phyloP scores from a whole-genome alignment of 2,329 filamentous ascomycete genomes.

The Talaromyces funiculosus region DNA sequence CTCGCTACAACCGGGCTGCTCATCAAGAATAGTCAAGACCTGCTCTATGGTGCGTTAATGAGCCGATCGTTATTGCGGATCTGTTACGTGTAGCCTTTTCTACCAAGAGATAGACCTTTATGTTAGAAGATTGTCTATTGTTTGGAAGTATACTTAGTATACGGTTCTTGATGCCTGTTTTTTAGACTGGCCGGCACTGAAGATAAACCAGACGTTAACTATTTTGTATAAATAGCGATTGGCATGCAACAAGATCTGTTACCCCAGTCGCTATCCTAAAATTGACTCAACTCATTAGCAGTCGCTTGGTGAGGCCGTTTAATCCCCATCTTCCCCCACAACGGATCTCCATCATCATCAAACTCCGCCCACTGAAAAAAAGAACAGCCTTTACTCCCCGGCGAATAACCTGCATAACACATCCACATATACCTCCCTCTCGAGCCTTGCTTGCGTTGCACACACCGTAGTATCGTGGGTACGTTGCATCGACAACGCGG shows the following conservation, averaged over 20 bases:
- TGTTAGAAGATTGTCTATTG: not conserved
- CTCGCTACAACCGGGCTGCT: conserved; percentile 7
- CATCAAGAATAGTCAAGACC: not conserved
- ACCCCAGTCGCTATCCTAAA: not conserved
- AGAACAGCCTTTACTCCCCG: conserved; percentile 53
- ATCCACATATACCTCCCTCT: conserved; percentile 87
- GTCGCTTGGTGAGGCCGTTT: not conserved
- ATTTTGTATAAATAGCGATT: not conserved
- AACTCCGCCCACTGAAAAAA: conserved; percentile 86
- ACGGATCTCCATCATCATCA: conserved; percentile 76
- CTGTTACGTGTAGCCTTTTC: not conserved
- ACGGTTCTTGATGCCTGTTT: not conserved
- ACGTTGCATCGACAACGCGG: conserved; percentile 72
- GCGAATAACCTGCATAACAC: conserved; percentile 63
- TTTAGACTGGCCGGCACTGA: not conserved
- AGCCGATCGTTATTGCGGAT: not conserved
- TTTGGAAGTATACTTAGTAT: not conserved
- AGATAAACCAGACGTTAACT: not conserved
- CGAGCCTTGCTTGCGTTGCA: conserved; percentile 71
- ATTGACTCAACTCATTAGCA: not conserved
- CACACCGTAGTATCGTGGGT: conserved; percentile 65
- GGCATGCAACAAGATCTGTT: not conserved
- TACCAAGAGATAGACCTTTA: not conserved
- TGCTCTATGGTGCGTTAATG: not conserved
- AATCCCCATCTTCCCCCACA: conserved; percentile 44